These are phyloP conservation scores for Aspergillus sp. DNA, from an alignment of 2,329 filamentous ascomycete genomes.

Conservation along the genomic window DNA sequence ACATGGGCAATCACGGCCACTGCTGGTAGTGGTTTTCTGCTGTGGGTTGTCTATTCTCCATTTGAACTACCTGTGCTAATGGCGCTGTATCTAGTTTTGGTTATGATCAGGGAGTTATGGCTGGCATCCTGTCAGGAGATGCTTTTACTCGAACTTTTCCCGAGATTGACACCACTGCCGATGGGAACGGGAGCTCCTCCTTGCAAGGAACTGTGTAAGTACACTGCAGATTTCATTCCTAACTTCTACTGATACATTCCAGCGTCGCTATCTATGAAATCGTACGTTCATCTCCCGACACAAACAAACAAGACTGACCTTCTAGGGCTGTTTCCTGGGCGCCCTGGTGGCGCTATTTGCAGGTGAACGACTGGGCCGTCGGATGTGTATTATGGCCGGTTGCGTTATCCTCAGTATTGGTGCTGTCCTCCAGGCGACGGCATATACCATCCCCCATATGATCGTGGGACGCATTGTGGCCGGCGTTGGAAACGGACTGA, in stretches of 20 bases:
- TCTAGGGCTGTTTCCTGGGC: conserved; percentile 57
- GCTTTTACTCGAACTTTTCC: conserved; percentile 28
- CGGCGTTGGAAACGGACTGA: conserved; percentile 48
- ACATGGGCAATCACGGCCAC: conserved; percentile 45
- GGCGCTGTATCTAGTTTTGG: conserved; percentile 23
- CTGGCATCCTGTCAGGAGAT: conserved; percentile 29
- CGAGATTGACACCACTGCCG: conserved; percentile 31
- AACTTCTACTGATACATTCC: not conserved
- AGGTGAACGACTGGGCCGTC: conserved; percentile 50
- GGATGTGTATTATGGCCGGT: conserved; percentile 48
- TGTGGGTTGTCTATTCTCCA: conserved; percentile 31
- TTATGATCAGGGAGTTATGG: conserved; percentile 43
- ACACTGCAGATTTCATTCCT: not conserved
- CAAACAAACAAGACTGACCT: not conserved
- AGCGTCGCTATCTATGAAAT: conserved; percentile 48
- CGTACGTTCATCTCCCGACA: conserved; percentile 12
- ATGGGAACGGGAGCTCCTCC: conserved; percentile 39
- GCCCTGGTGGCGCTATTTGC: conserved; percentile 42
- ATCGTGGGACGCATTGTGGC: conserved; percentile 50
- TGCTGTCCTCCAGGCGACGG: conserved; percentile 27
- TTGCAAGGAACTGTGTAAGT: conserved; percentile 45
- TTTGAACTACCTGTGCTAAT: conserved; percentile 16
- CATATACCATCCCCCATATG: conserved; percentile 28
- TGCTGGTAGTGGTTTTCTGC: conserved; percentile 40
- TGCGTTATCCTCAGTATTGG: conserved; percentile 29